phyloP scores from a whole-genome alignment of 2,329 filamentous ascomycete genomes.

The Exophiala sp. region DNA sequence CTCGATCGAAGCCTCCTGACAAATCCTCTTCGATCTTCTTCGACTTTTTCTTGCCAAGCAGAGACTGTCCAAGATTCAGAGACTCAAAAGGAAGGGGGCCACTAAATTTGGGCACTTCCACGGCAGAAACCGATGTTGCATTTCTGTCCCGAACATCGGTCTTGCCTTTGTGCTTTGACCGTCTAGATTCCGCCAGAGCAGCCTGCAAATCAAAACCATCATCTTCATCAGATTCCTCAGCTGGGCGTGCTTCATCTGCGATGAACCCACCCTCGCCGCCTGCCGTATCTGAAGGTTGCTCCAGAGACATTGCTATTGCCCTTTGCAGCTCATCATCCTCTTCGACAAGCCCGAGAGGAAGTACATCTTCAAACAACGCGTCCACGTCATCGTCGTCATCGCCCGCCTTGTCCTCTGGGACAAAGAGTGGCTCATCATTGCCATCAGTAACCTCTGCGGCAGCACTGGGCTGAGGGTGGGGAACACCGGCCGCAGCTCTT shows the following conservation, averaged over 20 bases:
- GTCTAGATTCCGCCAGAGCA: conserved; percentile 66
- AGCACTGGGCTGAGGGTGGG: not conserved
- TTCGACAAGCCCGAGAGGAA: conserved; percentile 32
- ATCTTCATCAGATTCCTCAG: conserved; percentile 58
- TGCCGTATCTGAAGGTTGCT: conserved; percentile 40
- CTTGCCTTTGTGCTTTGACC: conserved; percentile 45
- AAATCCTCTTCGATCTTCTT: conserved; percentile 48
- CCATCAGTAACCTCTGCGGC: conserved; percentile 21
- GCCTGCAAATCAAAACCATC: conserved; percentile 72
- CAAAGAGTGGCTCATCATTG: conserved; percentile 52
- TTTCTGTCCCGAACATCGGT: conserved; percentile 49
- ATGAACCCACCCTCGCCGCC: conserved; percentile 48
- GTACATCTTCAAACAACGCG: conserved; percentile 52
- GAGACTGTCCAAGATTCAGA: conserved; percentile 61
- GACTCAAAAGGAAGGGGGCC: conserved; percentile 88
- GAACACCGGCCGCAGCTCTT: conserved; percentile 19
- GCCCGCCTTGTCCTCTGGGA: conserved; percentile 43
- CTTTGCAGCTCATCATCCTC: conserved; percentile 69
- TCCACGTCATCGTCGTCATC: conserved; percentile 45
- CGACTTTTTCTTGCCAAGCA: conserved; percentile 48
- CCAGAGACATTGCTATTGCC: conserved; percentile 80
- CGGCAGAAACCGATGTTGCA: not conserved
- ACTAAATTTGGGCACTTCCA: conserved; percentile 46
- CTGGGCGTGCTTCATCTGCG: conserved; percentile 18
- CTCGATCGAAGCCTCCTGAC: conserved; percentile 62